Evolutionary conservation across 495 filamentous ascomycete genomes (phyloP).

Genomic region (Durotheca rogersii): DNA sequence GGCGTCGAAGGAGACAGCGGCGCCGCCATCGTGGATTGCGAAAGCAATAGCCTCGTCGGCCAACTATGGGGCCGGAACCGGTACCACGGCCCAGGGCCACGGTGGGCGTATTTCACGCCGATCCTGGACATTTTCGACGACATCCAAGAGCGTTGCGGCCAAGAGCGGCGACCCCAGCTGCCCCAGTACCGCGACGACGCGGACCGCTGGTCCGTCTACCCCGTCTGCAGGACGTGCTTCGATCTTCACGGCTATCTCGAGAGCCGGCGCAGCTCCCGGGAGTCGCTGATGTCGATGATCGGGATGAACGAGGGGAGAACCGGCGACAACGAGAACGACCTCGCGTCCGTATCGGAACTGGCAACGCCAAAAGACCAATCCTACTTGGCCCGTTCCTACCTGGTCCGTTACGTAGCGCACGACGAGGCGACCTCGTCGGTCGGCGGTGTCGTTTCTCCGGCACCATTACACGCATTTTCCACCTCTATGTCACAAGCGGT

Average conservation of each 20-base stretch:
- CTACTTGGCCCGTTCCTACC: constrained; percentile 22
- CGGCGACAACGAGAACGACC: constrained; percentile 34
- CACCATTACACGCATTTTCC: constrained; percentile 24
- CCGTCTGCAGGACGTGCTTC: constrained; percentile 32
- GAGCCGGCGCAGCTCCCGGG: constrained; percentile 32
- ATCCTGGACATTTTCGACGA: constrained; percentile 39
- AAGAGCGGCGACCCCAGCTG: constrained; percentile 30
- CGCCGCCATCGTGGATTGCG: constrained; percentile 36
- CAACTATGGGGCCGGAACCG: constrained; percentile 40
- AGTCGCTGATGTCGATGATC: constrained; percentile 36
- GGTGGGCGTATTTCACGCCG: constrained; percentile 37
- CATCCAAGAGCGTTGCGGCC: constrained; percentile 31
- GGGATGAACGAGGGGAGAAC: constrained; percentile 21
- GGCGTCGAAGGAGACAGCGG: constrained; percentile 41
- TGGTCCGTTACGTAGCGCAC: constrained; percentile 24
- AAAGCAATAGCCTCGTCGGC: constrained; percentile 34
- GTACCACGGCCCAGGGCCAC: constrained; percentile 33
- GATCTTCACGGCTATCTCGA: constrained; percentile 33
- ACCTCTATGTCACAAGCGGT: constrained; percentile 9
- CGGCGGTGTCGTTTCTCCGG: constrained; percentile 27
- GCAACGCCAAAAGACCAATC: constrained; percentile 34
- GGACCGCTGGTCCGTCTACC: constrained; percentile 33
- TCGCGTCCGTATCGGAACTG: constrained; percentile 34
- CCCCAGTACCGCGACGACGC: constrained; percentile 33
- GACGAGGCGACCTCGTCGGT: constrained; percentile 27